phyloP scores from a whole-genome alignment of 2,329 filamentous ascomycete species.

The Westerdykella aurantiaca region DNA sequence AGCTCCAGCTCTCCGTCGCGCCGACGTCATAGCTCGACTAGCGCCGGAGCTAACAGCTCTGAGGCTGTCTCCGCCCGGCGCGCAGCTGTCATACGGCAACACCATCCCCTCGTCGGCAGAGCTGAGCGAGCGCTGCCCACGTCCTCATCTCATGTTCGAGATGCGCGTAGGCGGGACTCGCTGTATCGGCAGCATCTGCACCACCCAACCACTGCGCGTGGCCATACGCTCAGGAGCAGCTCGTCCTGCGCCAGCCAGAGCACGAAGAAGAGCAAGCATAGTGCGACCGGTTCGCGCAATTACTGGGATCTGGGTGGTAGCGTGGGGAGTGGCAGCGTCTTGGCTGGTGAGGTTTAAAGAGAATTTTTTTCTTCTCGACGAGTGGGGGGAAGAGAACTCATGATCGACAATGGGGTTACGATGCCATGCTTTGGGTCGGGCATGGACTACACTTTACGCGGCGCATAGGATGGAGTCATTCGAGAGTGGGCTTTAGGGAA shows the following conservation, averaged over 20 bases:
- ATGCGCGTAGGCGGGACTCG: slow-evolving; percentile 16
- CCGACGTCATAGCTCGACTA: not conserved
- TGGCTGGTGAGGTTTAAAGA: slow-evolving; percentile 22
- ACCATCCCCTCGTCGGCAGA: slow-evolving; percentile 73
- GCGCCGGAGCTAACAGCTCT: slow-evolving; percentile 5
- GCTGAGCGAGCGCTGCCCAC: slow-evolving; percentile 19
- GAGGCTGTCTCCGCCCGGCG: slow-evolving; percentile 52
- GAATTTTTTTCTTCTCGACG: too few species aligned
- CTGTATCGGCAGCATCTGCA: slow-evolving; percentile 19
- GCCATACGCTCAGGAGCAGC: slow-evolving; percentile 39
- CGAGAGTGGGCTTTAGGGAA: too few species aligned
- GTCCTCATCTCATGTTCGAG: slow-evolving; percentile 10
- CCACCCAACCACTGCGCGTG: slow-evolving; percentile 13
- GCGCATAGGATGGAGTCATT: too few species aligned
- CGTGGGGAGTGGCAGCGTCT: slow-evolving; percentile 60
- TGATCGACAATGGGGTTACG: too few species aligned
- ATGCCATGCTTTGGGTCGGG: too few species aligned
- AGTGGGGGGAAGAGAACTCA: too few species aligned
- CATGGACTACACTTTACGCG: too few species aligned
- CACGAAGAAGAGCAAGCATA: slow-evolving; percentile 64
- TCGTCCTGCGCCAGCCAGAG: slow-evolving; percentile 82
- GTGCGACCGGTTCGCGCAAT: slow-evolving; percentile 68
- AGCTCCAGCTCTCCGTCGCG: slow-evolving; percentile 5
- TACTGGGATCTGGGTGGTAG: slow-evolving; percentile 90
- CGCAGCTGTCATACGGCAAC: slow-evolving; percentile 76